Evolutionary conservation across 768 basidiomycete genomes (phyloP).

Genomic region (Nevesoporus exiguus): DNA sequence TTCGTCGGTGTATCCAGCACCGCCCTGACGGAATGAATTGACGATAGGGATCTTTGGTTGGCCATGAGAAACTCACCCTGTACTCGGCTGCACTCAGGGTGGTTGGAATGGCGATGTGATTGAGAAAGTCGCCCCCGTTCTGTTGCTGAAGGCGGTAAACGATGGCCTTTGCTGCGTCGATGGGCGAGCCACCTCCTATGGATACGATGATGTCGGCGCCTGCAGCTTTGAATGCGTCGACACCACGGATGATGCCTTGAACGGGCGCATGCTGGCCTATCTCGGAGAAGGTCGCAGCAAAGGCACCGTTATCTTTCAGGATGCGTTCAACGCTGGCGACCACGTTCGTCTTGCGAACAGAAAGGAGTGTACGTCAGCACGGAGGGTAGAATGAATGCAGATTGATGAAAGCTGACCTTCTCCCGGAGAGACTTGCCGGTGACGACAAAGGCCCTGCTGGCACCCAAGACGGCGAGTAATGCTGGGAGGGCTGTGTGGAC

Average conservation of each 20-base stretch:
- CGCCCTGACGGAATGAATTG: slow-evolving; percentile 38
- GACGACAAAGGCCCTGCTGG: slow-evolving; percentile 63
- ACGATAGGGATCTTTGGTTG: neutral
- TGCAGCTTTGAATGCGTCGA: slow-evolving; percentile 50
- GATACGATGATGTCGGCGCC: slow-evolving; percentile 68
- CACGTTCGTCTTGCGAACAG: slow-evolving; percentile 23
- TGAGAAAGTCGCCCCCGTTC: slow-evolving; percentile 46
- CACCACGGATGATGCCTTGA: slow-evolving; percentile 57
- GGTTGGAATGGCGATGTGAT: slow-evolving; percentile 79
- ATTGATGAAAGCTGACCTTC: slow-evolving; percentile 41
- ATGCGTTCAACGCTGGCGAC: slow-evolving; percentile 34
- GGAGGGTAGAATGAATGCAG: neutral
- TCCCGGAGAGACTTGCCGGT: slow-evolving; percentile 66
- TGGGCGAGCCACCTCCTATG: slow-evolving; percentile 77
- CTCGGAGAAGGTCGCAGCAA: slow-evolving; percentile 65
- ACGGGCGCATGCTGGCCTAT: slow-evolving; percentile 74
- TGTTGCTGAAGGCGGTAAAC: slow-evolving; percentile 60
- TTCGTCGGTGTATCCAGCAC: slow-evolving; percentile 71
- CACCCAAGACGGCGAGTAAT: slow-evolving; percentile 50
- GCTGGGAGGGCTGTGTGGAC: slow-evolving; percentile 60
- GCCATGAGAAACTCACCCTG: slow-evolving; percentile 39
- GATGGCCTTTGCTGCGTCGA: slow-evolving; percentile 76
- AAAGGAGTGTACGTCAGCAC: slow-evolving; percentile 11
- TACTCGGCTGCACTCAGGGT: slow-evolving; percentile 80
- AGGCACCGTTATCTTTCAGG: slow-evolving; percentile 54